Conservation (phyloP, 2,329 filamentous ascomycete genomes). For the Colletotrichum liaoningense region DNA sequence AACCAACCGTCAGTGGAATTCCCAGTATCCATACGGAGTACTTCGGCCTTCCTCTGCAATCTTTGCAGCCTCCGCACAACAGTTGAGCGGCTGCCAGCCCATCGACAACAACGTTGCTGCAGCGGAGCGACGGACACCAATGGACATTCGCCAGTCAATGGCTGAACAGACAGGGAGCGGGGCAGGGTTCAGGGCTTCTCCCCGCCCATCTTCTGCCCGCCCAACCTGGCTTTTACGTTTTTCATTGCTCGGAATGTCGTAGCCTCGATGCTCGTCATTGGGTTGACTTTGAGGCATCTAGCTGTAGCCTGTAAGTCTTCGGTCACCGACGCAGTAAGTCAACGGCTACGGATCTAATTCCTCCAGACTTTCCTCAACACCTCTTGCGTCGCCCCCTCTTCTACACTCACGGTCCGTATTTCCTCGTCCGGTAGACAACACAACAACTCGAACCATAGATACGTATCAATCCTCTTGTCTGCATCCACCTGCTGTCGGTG, state of each 20-base stretch:
- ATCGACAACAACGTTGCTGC: neutral
- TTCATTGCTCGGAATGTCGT: neutral
- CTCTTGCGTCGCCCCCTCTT: neutral
- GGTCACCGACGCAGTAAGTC: no score
- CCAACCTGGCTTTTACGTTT: neutral
- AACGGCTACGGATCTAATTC: neutral
- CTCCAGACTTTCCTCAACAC: constrained; percentile 1
- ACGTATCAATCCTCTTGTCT: neutral
- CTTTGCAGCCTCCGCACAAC: neutral
- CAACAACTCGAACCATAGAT: neutral
- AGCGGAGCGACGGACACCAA: neutral
- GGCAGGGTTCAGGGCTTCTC: constrained; percentile 20
- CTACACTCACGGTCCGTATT: neutral
- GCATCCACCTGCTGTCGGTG: neutral
- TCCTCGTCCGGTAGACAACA: neutral
- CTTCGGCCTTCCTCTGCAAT: no score
- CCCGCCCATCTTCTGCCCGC: neutral
- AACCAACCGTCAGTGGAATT: neutral
- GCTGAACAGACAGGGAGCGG: neutral
- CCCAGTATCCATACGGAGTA: neutral
- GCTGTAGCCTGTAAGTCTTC: neutral
- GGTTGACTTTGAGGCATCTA: neutral
- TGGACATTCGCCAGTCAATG: neutral
- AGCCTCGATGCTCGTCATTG: neutral
- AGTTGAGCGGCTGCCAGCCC: neutral